These are phyloP conservation scores for Hydnum rufescens DNA, from an alignment of 768 basidiomycete species.

Conservation along the genomic window DNA sequence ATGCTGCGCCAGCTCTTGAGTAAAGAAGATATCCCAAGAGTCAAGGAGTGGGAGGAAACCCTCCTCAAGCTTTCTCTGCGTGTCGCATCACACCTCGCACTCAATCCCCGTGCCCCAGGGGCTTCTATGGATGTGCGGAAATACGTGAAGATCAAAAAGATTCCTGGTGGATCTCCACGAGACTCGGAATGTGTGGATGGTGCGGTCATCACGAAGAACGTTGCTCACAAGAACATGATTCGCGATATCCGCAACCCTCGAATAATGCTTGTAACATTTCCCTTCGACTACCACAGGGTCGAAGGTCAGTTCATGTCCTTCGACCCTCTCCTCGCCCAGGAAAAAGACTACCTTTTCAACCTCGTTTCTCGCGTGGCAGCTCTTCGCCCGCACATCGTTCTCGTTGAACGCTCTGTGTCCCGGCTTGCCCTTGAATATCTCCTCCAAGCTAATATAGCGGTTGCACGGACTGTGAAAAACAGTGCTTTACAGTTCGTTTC, in stretches of 20 bases:
- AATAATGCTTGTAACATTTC: constrained; percentile 91
- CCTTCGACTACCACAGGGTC: constrained; percentile 79
- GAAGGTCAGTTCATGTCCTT: constrained; percentile 89
- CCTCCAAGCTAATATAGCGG: constrained; percentile 66
- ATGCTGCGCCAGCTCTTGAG: constrained; percentile 86
- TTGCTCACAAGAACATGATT: constrained; percentile 90
- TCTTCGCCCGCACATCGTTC: constrained; percentile 74
- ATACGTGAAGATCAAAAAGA: constrained; percentile 96
- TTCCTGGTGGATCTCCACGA: constrained; percentile 77
- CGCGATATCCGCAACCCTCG: constrained; percentile 66
- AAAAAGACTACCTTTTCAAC: constrained; percentile 80
- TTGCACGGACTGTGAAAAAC: constrained; percentile 74
- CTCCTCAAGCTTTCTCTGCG: constrained; percentile 65
- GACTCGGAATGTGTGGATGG: constrained; percentile 97
- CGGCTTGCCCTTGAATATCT: constrained; percentile 77
- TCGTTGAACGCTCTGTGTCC: constrained; percentile 84
- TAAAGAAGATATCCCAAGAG: constrained; percentile 60
- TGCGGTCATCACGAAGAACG: constrained; percentile 93
- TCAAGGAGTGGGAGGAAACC: constrained; percentile 74
- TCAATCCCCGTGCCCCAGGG: constrained; percentile 59
- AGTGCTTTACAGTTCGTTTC: constrained; percentile 74
- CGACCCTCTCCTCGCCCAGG: constrained; percentile 76
- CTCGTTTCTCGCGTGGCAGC: constrained; percentile 80
- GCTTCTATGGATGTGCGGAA: constrained; percentile 88
- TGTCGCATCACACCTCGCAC: constrained; percentile 69